These are phyloP conservation scores for Hawksworthiomyces lignivorus DNA, from an alignment of 2,329 filamentous ascomycete genomes.

Conservation along the genomic window DNA sequence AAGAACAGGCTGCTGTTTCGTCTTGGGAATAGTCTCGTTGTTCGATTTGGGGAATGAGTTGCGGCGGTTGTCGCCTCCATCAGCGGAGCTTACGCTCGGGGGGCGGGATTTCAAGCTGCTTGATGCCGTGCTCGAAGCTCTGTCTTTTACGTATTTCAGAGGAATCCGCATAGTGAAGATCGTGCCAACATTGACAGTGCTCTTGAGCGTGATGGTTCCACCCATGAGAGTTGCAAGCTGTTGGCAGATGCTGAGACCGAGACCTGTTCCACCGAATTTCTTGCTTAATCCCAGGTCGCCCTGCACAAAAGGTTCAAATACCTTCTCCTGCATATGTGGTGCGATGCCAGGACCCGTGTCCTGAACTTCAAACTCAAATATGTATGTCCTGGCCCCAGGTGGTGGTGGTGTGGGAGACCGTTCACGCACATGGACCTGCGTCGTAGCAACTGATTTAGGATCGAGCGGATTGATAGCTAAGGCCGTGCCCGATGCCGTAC, in stretches of 20 bases:
- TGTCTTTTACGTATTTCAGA: conserved; percentile 64
- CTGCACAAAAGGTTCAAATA: conserved; percentile 93
- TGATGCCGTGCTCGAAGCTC: conserved; percentile 46
- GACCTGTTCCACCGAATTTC: conserved; percentile 81
- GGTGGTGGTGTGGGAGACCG: conserved; percentile 55
- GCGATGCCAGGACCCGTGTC: conserved; percentile 86
- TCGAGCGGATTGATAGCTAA: conserved; percentile 57
- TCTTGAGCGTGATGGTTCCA: conserved; percentile 64
- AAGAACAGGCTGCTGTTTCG: conserved; percentile 32
- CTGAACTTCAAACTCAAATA: conserved; percentile 82
- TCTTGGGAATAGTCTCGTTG: conserved; percentile 14
- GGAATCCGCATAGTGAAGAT: conserved; percentile 80
- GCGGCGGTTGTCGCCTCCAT: conserved; percentile 28
- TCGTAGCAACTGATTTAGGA: conserved; percentile 35
- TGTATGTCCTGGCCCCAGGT: conserved; percentile 52
- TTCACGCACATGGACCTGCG: conserved; percentile 43
- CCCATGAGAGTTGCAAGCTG: conserved; percentile 80
- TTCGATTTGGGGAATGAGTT: conserved; percentile 21
- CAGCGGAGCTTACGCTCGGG: conserved; percentile 36
- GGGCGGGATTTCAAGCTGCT: conserved; percentile 45
- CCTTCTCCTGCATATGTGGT: conserved; percentile 65
- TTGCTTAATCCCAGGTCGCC: conserved; percentile 84
- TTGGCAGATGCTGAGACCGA: conserved; percentile 82
- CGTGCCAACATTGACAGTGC: conserved; percentile 65
- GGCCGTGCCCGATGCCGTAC: conserved; percentile 39